Percentiles rank a stretch among this genome's conserved stretches.
These are phyloP conservation scores for Melampsora larici-populina DNA, from an alignment of 1,284 basidiomycete genomes.

Conservation along the genomic window DNA sequence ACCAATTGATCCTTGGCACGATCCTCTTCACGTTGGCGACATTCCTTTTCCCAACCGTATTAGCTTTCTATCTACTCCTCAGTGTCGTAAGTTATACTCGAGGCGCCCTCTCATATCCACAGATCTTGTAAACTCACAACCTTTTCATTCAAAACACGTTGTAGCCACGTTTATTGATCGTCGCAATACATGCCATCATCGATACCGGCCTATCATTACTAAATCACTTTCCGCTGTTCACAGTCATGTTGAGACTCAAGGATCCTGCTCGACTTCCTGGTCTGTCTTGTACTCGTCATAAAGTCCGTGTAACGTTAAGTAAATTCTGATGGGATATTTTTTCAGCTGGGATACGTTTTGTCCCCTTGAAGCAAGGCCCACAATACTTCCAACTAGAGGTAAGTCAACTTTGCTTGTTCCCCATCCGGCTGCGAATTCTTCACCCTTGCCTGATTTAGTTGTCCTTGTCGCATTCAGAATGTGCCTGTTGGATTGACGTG, in stretches of 20 bases:
- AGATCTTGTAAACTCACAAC: conserved; percentile 30
- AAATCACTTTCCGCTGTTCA: conserved; percentile 88
- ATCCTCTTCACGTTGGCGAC: conserved; percentile 87
- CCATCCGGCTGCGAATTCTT: not conserved
- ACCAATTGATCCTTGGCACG: conserved; percentile 89
- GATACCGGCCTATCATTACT: conserved; percentile 69
- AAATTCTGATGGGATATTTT: not conserved
- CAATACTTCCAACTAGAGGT: conserved; percentile 22
- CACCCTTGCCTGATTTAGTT: not conserved
- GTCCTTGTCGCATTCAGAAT: not conserved
- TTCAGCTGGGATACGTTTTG: conserved; percentile 39
- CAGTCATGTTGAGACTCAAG: conserved; percentile 77
- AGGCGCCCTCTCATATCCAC: conserved; percentile 3
- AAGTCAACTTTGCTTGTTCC: not conserved
- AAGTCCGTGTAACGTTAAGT: not conserved
- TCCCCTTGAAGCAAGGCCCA: not conserved
- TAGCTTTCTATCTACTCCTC: conserved; percentile 80
- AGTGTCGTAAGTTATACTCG: conserved; percentile 61
- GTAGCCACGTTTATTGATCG: conserved; percentile 65
- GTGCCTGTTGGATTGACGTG: conserved; percentile 37
- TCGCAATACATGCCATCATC: conserved; percentile 63
- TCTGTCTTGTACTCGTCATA: conserved; percentile 50
- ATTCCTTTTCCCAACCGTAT: conserved; percentile 84
- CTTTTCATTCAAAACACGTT: conserved; percentile 8
- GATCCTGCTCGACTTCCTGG: conserved; percentile 79